A percentile compares a stretch with the other conserved stretches of the same genome.
phyloP scores from a whole-genome alignment of 768 basidiomycete genomes.

The Mycena chlorophos region DNA sequence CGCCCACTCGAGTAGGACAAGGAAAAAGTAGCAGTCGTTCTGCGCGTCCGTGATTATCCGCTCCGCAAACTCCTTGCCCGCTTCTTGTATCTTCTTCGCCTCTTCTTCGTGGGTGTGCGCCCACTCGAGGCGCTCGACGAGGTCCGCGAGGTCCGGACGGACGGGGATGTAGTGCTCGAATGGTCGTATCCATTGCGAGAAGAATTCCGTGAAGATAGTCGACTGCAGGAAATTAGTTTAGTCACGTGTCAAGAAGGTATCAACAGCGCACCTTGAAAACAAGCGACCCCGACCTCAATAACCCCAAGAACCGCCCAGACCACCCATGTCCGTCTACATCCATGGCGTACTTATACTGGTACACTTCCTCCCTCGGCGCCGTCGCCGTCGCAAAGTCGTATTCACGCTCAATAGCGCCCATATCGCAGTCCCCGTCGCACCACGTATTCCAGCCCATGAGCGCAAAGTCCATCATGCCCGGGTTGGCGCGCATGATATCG shows the following conservation, averaged over 20 bases:
- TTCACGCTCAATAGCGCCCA: conserved; percentile 3
- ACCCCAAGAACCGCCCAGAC: conserved; percentile 12
- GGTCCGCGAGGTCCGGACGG: too few relatives aligned
- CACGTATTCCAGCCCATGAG: conserved; percentile 13
- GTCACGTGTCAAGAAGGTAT: too few relatives aligned
- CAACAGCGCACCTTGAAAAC: conserved; percentile 18
- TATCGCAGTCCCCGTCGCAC: conserved; percentile 4
- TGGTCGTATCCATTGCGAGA: too few relatives aligned
- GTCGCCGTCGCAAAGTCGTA: conserved; percentile 3
- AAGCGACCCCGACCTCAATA: conserved; percentile 6
- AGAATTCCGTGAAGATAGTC: too few relatives aligned
- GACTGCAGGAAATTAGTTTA: too few relatives aligned
- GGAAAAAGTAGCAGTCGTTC: too few relatives aligned
- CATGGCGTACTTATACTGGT: conserved; percentile 14
- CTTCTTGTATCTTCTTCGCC: too few relatives aligned
- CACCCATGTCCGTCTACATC: conserved; percentile 12
- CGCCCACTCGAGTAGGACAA: too few relatives aligned
- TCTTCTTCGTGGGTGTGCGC: too few relatives aligned
- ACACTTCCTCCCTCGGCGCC: conserved; percentile 11
- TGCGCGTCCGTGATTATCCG: too few relatives aligned
- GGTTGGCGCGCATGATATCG: conserved; percentile 1
- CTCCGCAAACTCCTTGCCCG: too few relatives aligned
- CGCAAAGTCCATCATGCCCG: conserved; percentile 7
- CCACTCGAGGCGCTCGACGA: not conserved
- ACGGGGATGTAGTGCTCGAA: too few relatives aligned